phyloP scores from a whole-genome alignment of 2,329 filamentous ascomycete species.

The Hypoxylon sp. region DNA sequence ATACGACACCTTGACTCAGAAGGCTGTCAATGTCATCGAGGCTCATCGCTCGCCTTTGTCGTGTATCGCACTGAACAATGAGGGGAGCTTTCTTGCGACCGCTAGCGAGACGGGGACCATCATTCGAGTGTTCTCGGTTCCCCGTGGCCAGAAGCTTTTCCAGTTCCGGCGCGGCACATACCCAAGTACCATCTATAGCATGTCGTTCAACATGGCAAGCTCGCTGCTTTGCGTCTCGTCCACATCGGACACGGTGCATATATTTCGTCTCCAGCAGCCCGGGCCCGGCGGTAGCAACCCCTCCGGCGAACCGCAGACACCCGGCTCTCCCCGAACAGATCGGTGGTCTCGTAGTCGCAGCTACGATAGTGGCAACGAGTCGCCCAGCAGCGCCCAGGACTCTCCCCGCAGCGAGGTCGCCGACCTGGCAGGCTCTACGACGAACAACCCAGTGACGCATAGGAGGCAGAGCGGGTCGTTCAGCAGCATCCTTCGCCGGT shows the following conservation, averaged over 20 bases:
- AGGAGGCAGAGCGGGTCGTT: constrained; percentile 76
- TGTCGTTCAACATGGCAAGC: constrained; percentile 96
- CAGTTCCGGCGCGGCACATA: constrained; percentile 96
- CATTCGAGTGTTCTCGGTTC: constrained; percentile 93
- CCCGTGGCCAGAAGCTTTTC: constrained; percentile 89
- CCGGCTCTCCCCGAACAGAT: constrained; percentile 54
- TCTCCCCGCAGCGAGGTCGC: constrained; percentile 58
- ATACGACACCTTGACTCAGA: constrained; percentile 87
- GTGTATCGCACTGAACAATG: constrained; percentile 88
- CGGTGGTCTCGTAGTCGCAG: constrained; percentile 63
- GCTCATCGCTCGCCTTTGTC: constrained; percentile 92
- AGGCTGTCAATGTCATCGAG: constrained; percentile 94
- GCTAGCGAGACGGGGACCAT: constrained; percentile 98
- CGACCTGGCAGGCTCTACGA: constrained; percentile 47
- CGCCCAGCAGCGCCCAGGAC: constrained; percentile 53
- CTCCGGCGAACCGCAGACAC: constrained; percentile 49
- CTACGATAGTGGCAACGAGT: constrained; percentile 64
- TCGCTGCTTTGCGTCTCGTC: constrained; percentile 95
- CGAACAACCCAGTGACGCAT: constrained; percentile 45
- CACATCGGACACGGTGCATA: constrained; percentile 94
- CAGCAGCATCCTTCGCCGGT: constrained; percentile 89
- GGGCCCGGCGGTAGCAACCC: constrained; percentile 49
- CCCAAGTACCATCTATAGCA: constrained; percentile 94
- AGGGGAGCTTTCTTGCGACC: constrained; percentile 90
- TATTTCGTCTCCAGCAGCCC: constrained; percentile 77